Percentiles rank a stretch among this genome's conserved stretches.
Evolutionary conservation across 495 filamentous ascomycete genomes (phyloP).

Genomic region (Glonium stellatum): DNA sequence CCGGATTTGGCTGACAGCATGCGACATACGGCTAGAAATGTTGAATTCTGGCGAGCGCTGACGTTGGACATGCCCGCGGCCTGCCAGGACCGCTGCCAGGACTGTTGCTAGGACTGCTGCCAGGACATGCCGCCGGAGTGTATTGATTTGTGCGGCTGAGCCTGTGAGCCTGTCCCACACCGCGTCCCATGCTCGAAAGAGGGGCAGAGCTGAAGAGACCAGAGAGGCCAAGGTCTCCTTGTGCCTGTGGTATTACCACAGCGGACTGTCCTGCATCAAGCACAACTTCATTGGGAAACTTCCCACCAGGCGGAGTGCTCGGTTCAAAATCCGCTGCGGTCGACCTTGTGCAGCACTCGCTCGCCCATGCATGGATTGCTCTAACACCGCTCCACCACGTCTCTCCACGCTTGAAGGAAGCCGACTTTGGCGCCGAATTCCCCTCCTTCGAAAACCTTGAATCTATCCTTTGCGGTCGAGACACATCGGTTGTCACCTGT

Average conservation of each 20-base stretch:
- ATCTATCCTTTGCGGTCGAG: neutral
- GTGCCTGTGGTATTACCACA: neutral
- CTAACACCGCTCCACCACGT: too few relatives aligned
- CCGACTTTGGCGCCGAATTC: neutral
- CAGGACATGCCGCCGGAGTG: neutral
- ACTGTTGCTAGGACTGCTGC: too few relatives aligned
- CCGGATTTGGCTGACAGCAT: neutral
- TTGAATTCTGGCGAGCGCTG: neutral
- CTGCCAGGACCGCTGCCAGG: too few relatives aligned
- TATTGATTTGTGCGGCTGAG: slow-evolving; percentile 2
- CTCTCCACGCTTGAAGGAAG: too few relatives aligned
- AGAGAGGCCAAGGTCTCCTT: neutral
- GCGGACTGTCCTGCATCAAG: neutral
- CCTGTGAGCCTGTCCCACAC: neutral
- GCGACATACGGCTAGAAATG: neutral
- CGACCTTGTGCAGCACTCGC: neutral
- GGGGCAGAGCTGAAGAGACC: neutral
- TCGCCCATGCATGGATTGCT: too few relatives aligned
- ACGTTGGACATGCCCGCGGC: slow-evolving; percentile 3
- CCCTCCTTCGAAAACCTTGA: neutral
- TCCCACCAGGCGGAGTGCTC: neutral
- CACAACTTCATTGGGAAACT: neutral
- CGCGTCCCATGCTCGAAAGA: neutral
- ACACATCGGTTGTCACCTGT: neutral
- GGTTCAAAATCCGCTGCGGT: neutral